A percentile compares a stretch with the other conserved stretches of the same genome.
Evolutionary conservation across 2,329 filamentous ascomycete genomes (phyloP).

Genomic region (Delphinella strobiligena): DNA sequence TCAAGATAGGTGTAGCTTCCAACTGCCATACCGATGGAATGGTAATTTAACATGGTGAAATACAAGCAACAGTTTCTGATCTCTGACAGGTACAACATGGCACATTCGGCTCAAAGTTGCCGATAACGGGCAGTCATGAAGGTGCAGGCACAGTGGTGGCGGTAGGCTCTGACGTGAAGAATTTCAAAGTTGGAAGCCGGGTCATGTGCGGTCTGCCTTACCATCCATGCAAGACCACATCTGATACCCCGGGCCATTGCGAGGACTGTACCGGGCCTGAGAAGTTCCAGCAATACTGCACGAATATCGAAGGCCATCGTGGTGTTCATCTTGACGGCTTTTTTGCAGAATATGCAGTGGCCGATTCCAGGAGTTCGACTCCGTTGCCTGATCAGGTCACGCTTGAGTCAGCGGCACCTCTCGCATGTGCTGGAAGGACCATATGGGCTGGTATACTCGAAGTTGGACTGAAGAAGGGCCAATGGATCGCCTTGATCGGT

Average conservation of each 20-base stretch:
- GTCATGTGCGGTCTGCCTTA: constrained; percentile 45
- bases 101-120: constrained; percentile 36
- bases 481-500: constrained; percentile 28
- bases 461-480: constrained; percentile 25
- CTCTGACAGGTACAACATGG: too few relatives aligned
- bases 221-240: constrained; percentile 36
- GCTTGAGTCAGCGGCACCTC: constrained; percentile 41
- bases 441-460: constrained; percentile 36
- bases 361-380: constrained; percentile 36
- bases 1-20: constrained; percentile 48
- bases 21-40: constrained; percentile 53
- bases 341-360: constrained; percentile 45
- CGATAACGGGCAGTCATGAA: constrained; percentile 45
- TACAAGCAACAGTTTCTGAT: too few relatives aligned
- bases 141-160: constrained; percentile 43
- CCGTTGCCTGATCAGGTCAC: constrained; percentile 37
- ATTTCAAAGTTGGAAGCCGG: constrained; percentile 39
- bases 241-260: too few relatives aligned
- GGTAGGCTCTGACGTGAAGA: constrained; percentile 27
- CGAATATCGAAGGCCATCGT: constrained; percentile 30
- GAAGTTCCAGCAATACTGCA: constrained; percentile 42
- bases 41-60: too few relatives aligned
- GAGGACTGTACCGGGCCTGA: constrained; percentile 39
- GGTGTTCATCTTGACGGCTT: constrained; percentile 42
- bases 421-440: constrained; percentile 45